A percentile compares a stretch with the other conserved stretches of the same genome.
These are phyloP conservation scores for Rhodosorus marinus DNA, from an alignment of 23 red algal genomes.

Conservation along the genomic window DNA sequence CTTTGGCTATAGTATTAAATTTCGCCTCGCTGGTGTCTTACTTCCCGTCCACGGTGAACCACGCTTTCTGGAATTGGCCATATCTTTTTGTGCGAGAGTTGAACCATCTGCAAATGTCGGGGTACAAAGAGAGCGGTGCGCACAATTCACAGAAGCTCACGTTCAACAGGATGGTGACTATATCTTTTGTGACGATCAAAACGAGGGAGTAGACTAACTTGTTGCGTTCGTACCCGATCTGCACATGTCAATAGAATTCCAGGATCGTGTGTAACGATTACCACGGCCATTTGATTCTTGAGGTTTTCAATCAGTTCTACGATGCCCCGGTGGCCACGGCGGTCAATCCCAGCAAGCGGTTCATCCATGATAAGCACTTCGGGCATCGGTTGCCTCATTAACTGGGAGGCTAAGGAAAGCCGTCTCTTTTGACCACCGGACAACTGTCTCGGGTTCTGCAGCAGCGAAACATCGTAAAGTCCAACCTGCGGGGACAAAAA, in stretches of 20 bases:
- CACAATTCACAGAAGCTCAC: no score
- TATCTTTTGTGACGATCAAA: no score
- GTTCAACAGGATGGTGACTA: no score
- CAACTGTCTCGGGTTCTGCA: slow-evolving; percentile 9
- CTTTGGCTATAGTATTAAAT: no score
- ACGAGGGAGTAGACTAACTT: no score
- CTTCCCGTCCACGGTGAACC: no score
- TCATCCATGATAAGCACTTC: slow-evolving; percentile 51
- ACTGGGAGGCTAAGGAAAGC: slow-evolving; percentile 48
- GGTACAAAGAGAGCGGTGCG: no score
- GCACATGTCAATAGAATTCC: slow-evolving; percentile 35
- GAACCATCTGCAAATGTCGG: no score
- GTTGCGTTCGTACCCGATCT: no score
- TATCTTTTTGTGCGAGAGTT: no score
- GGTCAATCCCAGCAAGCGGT: slow-evolving; percentile 61
- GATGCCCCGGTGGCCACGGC: slow-evolving; percentile 20
- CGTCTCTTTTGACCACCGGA: slow-evolving; percentile 58
- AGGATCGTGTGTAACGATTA: slow-evolving; percentile 62
- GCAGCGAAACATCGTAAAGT: slow-evolving; percentile 30
- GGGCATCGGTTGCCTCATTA: slow-evolving; percentile 30
- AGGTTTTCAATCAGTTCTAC: slow-evolving; percentile 25
- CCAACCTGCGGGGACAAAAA: slow-evolving; percentile 8
- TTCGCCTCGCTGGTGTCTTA: no score
- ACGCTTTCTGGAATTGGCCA: no score
- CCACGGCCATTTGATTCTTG: slow-evolving; percentile 24